Evolutionary conservation across 306 rosid species (phyloP).

Genomic region (Sechiopsis laciniata): DNA sequence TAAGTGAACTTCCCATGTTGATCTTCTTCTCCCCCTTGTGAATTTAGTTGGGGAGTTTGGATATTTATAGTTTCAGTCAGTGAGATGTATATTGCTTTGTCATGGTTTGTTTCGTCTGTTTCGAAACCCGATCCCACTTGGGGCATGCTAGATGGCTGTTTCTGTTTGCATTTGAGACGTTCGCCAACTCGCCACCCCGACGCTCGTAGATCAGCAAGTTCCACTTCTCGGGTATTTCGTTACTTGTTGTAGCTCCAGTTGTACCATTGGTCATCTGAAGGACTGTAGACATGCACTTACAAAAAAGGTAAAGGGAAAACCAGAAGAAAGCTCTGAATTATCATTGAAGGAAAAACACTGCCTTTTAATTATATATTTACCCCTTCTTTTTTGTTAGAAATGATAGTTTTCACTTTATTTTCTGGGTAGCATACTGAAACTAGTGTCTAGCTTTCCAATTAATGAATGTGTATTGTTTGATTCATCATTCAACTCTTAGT

Average conservation of each 20-base stretch:
- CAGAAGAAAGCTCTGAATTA: slow-evolving; percentile 19
- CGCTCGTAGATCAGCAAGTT: slow-evolving; percentile 1
- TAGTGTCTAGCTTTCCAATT: slow-evolving; percentile 17
- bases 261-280: slow-evolving; percentile 19
- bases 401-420: not conserved
- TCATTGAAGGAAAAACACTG: slow-evolving; percentile 2
- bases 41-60: slow-evolving; percentile 42
- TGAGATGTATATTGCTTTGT: slow-evolving; percentile 57
- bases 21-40: slow-evolving; percentile 34
- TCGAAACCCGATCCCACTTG: not conserved
- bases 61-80: slow-evolving; percentile 32
- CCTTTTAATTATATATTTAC: slow-evolving; percentile 13
- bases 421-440: slow-evolving; percentile 4
- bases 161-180: not conserved
- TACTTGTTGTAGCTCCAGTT: slow-evolving; percentile 13
- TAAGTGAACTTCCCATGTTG: slow-evolving; percentile 17
- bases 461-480: slow-evolving; percentile 19
- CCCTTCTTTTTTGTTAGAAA: not conserved
- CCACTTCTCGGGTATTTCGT: not conserved
- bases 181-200: not conserved
- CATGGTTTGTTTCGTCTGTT: slow-evolving; percentile 25
- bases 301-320: slow-evolving; percentile 19
- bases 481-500: slow-evolving; percentile 13
- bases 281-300: not conserved
- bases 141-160: not conserved